phyloP scores from a whole-genome alignment of 2,329 filamentous ascomycete genomes.

The Xylaria sp. region DNA sequence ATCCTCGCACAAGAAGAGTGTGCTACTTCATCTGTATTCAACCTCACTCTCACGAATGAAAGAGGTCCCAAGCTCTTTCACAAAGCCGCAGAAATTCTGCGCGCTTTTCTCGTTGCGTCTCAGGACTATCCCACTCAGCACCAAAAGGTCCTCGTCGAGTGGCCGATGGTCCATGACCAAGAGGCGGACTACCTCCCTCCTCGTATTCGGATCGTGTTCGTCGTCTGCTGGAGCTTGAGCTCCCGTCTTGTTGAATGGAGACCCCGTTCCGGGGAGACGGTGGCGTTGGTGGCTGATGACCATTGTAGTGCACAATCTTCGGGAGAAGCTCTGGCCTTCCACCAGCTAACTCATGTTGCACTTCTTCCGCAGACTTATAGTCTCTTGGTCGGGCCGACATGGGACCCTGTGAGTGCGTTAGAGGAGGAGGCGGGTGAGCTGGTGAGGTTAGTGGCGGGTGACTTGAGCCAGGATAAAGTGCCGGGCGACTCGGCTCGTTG shows the following conservation, averaged over 20 bases:
- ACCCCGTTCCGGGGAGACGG: slow-evolving; percentile 65
- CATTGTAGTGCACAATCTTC: slow-evolving; percentile 91
- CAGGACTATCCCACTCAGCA: slow-evolving; percentile 75
- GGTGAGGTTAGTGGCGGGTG: slow-evolving; percentile 71
- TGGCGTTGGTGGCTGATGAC: slow-evolving; percentile 87
- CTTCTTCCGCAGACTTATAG: slow-evolving; percentile 93
- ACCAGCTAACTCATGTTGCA: slow-evolving; percentile 80
- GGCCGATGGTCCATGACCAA: slow-evolving; percentile 65
- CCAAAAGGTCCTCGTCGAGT: slow-evolving; percentile 67
- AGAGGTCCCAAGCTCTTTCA: slow-evolving; percentile 89
- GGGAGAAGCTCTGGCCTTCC: slow-evolving; percentile 90
- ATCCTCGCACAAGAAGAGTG: slow-evolving; percentile 24
- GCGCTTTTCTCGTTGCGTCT: slow-evolving; percentile 78
- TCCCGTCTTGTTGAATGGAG: slow-evolving; percentile 42
- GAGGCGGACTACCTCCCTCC: slow-evolving; percentile 75
- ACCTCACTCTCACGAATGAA: slow-evolving; percentile 66
- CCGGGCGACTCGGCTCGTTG: slow-evolving; percentile 46
- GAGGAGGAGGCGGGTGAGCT: slow-evolving; percentile 59
- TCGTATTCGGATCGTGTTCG: slow-evolving; percentile 88
- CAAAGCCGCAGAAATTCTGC: slow-evolving; percentile 87
- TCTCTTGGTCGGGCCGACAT: slow-evolving; percentile 67
- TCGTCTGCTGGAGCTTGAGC: slow-evolving; percentile 61
- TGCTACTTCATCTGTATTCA: slow-evolving; percentile 14
- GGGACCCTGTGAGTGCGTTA: slow-evolving; percentile 43
- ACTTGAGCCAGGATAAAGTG: slow-evolving; percentile 57